A percentile compares a stretch with the other conserved stretches of the same genome.
These are phyloP conservation scores for Cyclaneusma minus DNA, from an alignment of 2,329 filamentous ascomycete species.

Conservation along the genomic window DNA sequence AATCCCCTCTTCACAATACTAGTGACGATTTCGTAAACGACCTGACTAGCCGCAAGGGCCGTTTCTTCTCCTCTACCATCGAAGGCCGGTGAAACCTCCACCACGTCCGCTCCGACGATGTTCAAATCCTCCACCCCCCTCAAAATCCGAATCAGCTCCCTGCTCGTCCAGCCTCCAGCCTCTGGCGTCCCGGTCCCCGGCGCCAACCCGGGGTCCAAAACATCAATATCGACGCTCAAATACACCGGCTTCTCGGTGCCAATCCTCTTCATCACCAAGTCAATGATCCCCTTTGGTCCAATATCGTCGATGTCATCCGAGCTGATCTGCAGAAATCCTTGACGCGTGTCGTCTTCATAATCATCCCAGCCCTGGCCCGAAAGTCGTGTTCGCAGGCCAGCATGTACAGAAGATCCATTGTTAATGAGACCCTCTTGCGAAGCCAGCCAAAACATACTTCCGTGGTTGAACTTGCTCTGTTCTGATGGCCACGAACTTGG, in stretches of 20 bases:
- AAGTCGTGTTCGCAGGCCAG: slow-evolving; percentile 65
- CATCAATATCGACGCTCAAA: slow-evolving; percentile 67
- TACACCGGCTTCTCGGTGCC: slow-evolving; percentile 68
- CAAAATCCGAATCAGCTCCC: slow-evolving; percentile 73
- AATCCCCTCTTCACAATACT: slow-evolving; percentile 49
- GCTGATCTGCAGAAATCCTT: slow-evolving; percentile 69
- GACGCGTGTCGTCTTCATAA: slow-evolving; percentile 55
- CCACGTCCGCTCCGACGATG: slow-evolving; percentile 76
- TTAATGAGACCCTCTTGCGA: slow-evolving; percentile 64
- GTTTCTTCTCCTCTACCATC: slow-evolving; percentile 70
- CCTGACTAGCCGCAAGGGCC: slow-evolving; percentile 67
- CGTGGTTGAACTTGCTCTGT: slow-evolving; percentile 70
- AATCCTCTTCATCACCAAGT: slow-evolving; percentile 54
- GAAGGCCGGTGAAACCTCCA: slow-evolving; percentile 78
- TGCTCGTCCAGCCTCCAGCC: slow-evolving; percentile 79
- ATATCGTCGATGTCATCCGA: slow-evolving; percentile 80
- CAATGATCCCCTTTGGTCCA: slow-evolving; percentile 54
- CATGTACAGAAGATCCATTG: slow-evolving; percentile 64
- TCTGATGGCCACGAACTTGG: slow-evolving; percentile 58
- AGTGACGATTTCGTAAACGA: slow-evolving; percentile 74
- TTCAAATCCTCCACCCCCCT: slow-evolving; percentile 71
- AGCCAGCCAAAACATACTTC: slow-evolving; percentile 84
- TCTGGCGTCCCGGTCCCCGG: slow-evolving; percentile 81
- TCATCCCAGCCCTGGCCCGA: slow-evolving; percentile 48
- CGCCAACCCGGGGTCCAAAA: slow-evolving; percentile 53